These are phyloP conservation scores for Microthlaspi erraticum DNA, from an alignment of 345 rosid species.

Conservation along the genomic window DNA sequence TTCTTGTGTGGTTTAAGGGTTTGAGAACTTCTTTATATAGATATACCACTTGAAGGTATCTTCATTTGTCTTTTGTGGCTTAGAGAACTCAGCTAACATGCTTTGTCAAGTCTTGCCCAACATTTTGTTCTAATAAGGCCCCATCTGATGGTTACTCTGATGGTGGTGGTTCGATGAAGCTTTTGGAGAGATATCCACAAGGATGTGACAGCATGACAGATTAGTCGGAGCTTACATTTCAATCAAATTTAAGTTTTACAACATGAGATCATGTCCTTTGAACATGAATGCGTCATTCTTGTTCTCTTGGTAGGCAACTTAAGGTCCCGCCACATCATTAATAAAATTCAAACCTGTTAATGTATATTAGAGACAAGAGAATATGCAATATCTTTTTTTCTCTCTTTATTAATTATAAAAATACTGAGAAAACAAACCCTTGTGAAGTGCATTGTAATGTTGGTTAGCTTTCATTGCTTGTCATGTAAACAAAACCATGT, in stretches of 20 bases:
- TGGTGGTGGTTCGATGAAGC: slow-evolving; percentile 6
- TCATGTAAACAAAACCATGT: slow-evolving; percentile 29
- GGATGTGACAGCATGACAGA: slow-evolving; percentile 23
- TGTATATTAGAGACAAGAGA: slow-evolving; percentile 3
- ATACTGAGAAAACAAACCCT: slow-evolving; percentile 16
- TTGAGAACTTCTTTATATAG: not conserved
- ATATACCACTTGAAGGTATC: not conserved
- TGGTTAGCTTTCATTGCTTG: slow-evolving; percentile 22
- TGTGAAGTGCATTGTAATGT: slow-evolving; percentile 25
- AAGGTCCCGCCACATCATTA: slow-evolving; percentile 24
- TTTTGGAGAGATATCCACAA: not conserved
- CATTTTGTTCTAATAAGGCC: slow-evolving; percentile 25
- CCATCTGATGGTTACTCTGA: not conserved
- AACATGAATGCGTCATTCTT: slow-evolving; percentile 25
- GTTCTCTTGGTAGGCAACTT: slow-evolving; percentile 29
- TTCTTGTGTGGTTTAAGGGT: slow-evolving; percentile 1
- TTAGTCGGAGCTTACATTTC: not conserved
- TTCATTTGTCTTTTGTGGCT: slow-evolving; percentile 1
- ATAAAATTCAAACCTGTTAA: not conserved
- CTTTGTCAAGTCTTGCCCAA: not conserved
- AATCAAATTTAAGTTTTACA: not conserved
- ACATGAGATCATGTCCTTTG: slow-evolving; percentile 27
- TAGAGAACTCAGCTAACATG: slow-evolving; percentile 15
- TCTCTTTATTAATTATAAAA: not conserved
- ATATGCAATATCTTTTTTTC: not conserved